phyloP scores from a whole-genome alignment of 345 rosid genomes.

The Turritis glabra region DNA sequence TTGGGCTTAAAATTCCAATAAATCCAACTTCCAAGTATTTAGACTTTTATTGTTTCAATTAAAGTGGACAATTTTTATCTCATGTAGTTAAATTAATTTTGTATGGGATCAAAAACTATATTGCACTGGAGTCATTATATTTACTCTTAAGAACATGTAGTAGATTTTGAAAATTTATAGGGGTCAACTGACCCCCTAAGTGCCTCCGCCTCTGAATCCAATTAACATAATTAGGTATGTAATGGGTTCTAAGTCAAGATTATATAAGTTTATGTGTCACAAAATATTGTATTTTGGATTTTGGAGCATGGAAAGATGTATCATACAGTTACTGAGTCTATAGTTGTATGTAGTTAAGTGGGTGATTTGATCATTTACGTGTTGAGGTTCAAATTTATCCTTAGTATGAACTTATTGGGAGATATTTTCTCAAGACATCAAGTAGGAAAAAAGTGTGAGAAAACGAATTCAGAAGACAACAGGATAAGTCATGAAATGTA shows the following conservation, averaged over 20 bases:
- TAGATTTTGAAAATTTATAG: too few species aligned
- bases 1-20: too few species aligned
- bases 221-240: background rate
- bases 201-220: too few species aligned
- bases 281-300: background rate
- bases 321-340: background rate
- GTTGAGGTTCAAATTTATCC: background rate
- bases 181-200: too few species aligned
- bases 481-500: constrained; percentile 18
- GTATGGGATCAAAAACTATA: too few species aligned
- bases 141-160: too few species aligned
- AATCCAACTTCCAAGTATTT: too few species aligned
- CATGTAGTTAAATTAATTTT: too few species aligned
- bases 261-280: background rate
- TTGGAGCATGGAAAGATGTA: background rate
- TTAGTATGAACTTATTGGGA: background rate
- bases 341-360: background rate
- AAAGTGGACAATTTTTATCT: too few species aligned
- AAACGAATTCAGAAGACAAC: constrained; percentile 14
- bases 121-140: too few species aligned
- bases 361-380: background rate
- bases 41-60: too few species aligned
- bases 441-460: background rate
- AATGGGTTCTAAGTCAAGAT: background rate
- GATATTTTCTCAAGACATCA: background rate